phyloP scores from a whole-genome alignment of 495 filamentous ascomycete genomes.

The Aspergillus indologenus region DNA sequence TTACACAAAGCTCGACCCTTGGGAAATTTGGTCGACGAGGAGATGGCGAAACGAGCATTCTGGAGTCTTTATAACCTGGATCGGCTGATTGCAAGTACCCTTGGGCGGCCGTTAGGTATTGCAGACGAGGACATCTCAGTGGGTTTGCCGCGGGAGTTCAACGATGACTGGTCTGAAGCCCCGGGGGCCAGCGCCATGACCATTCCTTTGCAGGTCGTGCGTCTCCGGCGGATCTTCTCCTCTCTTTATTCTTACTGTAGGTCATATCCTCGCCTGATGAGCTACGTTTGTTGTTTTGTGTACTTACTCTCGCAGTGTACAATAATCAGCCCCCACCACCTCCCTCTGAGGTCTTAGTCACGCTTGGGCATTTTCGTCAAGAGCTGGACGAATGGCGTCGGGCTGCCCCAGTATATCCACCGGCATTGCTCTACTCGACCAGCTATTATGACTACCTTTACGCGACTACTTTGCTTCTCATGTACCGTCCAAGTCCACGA shows the following conservation, averaged over 20 bases:
- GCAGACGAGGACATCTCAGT: constrained; percentile 51
- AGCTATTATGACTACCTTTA: constrained; percentile 52
- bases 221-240: constrained; percentile 48
- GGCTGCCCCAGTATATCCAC: constrained; percentile 37
- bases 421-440: constrained; percentile 46
- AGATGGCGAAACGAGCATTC: constrained; percentile 50
- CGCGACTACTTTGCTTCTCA: constrained; percentile 48
- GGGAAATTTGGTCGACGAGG: constrained; percentile 36
- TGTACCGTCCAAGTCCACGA: constrained; percentile 49
- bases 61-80: constrained; percentile 55
- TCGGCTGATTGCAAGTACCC: constrained; percentile 48
- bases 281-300: neutral
- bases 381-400: constrained; percentile 50
- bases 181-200: constrained; percentile 43
- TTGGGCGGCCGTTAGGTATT: constrained; percentile 48
- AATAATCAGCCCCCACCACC: constrained; percentile 41
- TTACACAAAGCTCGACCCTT: constrained; percentile 44
- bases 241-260: constrained; percentile 46
- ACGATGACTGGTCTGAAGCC: constrained; percentile 42
- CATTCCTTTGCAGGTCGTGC: constrained; percentile 48
- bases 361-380: constrained; percentile 43
- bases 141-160: constrained; percentile 42
- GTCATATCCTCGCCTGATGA: constrained; percentile 7
- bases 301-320: constrained; percentile 33
- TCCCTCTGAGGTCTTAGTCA: constrained; percentile 31